These are phyloP conservation scores for Acephala macrosclerotiorum DNA, from an alignment of 2,329 filamentous ascomycete species.

Conservation along the genomic window DNA sequence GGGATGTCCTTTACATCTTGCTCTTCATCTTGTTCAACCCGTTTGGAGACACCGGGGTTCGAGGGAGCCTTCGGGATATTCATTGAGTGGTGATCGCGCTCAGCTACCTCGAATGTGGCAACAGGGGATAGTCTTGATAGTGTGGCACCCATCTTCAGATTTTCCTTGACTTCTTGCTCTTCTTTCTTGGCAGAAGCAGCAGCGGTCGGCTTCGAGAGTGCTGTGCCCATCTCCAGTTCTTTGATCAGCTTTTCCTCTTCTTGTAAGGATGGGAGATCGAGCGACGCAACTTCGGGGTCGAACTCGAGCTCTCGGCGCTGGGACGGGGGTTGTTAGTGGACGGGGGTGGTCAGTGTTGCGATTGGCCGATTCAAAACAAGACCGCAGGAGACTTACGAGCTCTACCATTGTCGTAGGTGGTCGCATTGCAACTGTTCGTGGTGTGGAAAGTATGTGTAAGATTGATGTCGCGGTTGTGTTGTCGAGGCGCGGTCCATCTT, in stretches of 20 bases:
- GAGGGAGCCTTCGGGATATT: too few species aligned
- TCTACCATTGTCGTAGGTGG: background rate
- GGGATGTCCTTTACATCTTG: too few species aligned
- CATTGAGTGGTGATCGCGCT: too few species aligned
- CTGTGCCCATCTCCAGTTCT: too few species aligned
- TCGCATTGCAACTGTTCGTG: background rate
- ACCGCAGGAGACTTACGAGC: background rate
- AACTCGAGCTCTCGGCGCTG: background rate
- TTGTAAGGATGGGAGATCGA: background rate
- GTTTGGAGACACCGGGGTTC: too few species aligned
- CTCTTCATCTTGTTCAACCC: too few species aligned
- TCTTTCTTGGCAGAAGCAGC: too few species aligned
- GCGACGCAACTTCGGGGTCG: background rate
- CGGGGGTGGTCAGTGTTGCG: background rate
- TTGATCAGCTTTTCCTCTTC: background rate
- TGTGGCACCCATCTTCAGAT: too few species aligned
- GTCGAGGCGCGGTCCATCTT: background rate
- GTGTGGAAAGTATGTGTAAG: background rate
- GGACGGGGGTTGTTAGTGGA: background rate
- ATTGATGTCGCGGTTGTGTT: background rate
- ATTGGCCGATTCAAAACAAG: background rate
- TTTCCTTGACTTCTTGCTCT: too few species aligned
- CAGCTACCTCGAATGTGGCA: too few species aligned
- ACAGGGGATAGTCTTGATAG: too few species aligned
- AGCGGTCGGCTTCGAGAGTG: too few species aligned